phyloP scores from a whole-genome alignment of 2,329 filamentous ascomycete genomes.

The Cladosporium sp. region DNA sequence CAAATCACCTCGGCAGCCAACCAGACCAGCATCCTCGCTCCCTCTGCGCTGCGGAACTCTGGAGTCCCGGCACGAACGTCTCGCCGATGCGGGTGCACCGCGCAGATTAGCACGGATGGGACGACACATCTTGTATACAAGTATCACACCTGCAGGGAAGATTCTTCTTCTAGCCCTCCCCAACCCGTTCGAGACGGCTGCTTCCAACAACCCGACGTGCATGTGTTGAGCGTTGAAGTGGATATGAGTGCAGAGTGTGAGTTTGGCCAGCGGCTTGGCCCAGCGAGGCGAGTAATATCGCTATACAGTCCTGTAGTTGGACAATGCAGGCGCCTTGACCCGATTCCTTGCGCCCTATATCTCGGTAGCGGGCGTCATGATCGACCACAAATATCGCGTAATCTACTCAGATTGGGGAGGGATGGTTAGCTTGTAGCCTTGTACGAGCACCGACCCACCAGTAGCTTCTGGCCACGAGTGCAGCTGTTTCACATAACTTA shows the following conservation, averaged over 20 bases:
- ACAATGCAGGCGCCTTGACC: background rate
- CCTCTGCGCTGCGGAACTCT: background rate
- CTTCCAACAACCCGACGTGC: background rate
- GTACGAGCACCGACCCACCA: conserved; percentile 4
- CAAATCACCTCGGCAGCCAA: conserved; percentile 15
- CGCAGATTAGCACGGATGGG: conserved; percentile 9
- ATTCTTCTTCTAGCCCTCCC: conserved; percentile 7
- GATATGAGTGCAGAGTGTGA: background rate
- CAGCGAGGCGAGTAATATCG: background rate
- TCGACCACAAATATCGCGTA: conserved; percentile 12
- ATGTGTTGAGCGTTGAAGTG: conserved; percentile 3
- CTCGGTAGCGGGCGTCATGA: conserved; percentile 13
- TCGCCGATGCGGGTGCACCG: background rate
- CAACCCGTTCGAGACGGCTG: background rate
- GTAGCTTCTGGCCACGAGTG: conserved; percentile 9
- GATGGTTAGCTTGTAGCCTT: background rate
- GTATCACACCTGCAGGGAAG: conserved; percentile 16
- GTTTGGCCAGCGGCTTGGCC: background rate
- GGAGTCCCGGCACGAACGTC: background rate
- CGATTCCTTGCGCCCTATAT: conserved; percentile 8
- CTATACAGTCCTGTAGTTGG: background rate
- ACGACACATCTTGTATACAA: conserved; percentile 11
- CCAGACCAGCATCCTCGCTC: background rate
- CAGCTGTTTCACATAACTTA: conserved; percentile 10
- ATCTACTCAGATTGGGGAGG: conserved; percentile 16